phyloP scores from a whole-genome alignment of 2,329 filamentous ascomycete species.

The Fusarium metavorans region DNA sequence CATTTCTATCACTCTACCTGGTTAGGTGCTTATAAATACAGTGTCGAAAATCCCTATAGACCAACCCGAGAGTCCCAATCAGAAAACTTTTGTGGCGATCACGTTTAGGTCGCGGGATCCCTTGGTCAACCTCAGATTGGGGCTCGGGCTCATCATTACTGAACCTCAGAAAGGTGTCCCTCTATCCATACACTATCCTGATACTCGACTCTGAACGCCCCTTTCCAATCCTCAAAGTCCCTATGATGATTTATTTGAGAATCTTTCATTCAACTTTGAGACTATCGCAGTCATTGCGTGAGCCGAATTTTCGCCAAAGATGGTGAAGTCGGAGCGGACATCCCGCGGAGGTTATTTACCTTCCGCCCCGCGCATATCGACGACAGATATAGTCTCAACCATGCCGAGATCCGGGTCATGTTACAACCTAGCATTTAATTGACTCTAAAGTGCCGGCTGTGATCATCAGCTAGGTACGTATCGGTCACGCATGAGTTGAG shows the following conservation, averaged over 20 bases:
- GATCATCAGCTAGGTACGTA: not conserved
- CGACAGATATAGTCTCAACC: not conserved
- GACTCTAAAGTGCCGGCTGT: not conserved
- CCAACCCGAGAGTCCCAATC: too few species aligned
- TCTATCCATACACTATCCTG: not conserved
- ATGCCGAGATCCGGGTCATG: not conserved
- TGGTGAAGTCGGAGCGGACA: not conserved
- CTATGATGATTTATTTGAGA: not conserved
- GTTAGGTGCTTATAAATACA: not conserved
- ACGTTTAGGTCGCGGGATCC: not conserved
- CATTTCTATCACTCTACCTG: not conserved
- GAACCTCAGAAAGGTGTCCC: not conserved
- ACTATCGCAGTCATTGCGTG: not conserved
- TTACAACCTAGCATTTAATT: not conserved
- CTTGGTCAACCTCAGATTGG: not conserved
- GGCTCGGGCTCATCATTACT: not conserved
- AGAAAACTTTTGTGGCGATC: too few species aligned
- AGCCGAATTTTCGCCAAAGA: not conserved
- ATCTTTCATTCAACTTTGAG: not conserved
- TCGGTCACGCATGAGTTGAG: not conserved
- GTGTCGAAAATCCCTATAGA: accelerated
- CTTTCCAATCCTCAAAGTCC: not conserved
- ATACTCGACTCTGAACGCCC: accelerated
- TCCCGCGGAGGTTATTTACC: not conserved
- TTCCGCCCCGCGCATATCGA: not conserved